Percentiles rank a stretch among this genome's conserved stretches.
Evolutionary conservation across 2,329 filamentous ascomycete genomes (phyloP).

Genomic region (Thielaviopsis euricoi): DNA sequence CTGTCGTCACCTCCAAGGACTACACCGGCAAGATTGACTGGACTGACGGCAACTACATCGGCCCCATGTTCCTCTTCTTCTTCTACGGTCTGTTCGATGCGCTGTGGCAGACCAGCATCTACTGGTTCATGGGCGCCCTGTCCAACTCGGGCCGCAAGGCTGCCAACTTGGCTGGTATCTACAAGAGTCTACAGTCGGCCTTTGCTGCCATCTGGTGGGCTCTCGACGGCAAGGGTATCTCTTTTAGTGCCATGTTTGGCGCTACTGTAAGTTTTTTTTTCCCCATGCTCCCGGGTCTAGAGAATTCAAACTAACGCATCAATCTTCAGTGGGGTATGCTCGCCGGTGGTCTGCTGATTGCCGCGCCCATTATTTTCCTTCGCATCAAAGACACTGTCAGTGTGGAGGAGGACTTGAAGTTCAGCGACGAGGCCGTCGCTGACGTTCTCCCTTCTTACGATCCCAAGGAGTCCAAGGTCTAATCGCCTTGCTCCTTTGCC

Average conservation of each 20-base stretch:
- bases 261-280: conserved; percentile 23
- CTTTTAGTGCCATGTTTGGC: conserved; percentile 58
- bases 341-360: conserved; percentile 55
- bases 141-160: conserved; percentile 86
- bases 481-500: neutral
- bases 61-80: conserved; percentile 77
- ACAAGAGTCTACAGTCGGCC: conserved; percentile 74
- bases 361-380: conserved; percentile 60
- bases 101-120: conserved; percentile 75
- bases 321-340: conserved; percentile 60
- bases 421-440: conserved; percentile 64
- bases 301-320: too few species aligned
- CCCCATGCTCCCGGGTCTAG: neutral
- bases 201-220: conserved; percentile 63
- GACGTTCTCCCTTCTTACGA: conserved; percentile 36
- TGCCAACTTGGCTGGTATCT: conserved; percentile 82
- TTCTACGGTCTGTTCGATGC: conserved; percentile 86
- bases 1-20: conserved; percentile 16
- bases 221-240: conserved; percentile 43
- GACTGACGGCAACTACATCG: conserved; percentile 47
- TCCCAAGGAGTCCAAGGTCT: neutral
- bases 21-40: conserved; percentile 37
- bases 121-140: conserved; percentile 89
- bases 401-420: conserved; percentile 67
- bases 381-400: conserved; percentile 70